phyloP scores from a whole-genome alignment of 371 early-diverging fungal species.

The Syncephalastrum contaminatum region DNA sequence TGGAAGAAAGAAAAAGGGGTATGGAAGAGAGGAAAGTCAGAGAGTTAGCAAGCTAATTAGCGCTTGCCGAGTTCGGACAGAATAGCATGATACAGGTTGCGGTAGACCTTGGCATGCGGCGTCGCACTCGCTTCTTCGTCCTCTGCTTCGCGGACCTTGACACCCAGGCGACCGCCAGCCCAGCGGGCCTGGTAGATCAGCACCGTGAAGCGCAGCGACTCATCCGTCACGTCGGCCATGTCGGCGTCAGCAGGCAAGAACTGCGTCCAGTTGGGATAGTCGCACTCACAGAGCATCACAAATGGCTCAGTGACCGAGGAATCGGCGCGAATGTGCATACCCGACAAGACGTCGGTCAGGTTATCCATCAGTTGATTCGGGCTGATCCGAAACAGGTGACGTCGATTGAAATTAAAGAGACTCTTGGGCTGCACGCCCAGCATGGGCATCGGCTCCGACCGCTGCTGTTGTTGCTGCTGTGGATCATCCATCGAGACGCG shows the following conservation, averaged over 20 bases:
- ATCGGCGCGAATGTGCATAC: constrained; percentile 19
- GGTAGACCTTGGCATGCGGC: constrained; percentile 19
- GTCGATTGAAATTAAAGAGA: constrained; percentile 35
- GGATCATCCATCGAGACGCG: background rate
- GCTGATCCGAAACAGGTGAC: constrained; percentile 29
- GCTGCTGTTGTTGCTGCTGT: background rate
- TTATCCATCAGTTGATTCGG: constrained; percentile 30
- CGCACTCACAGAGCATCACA: constrained; percentile 27
- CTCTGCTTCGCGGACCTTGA: constrained; percentile 38
- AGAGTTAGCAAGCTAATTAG: background rate
- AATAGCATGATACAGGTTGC: constrained; percentile 22
- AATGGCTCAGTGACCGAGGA: constrained; percentile 17
- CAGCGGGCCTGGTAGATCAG: constrained; percentile 41
- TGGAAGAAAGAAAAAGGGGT: background rate
- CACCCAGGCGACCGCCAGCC: constrained; percentile 39
- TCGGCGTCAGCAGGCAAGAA: constrained; percentile 12
- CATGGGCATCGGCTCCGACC: constrained; percentile 12
- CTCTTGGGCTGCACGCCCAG: constrained; percentile 27
- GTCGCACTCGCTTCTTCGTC: constrained; percentile 13
- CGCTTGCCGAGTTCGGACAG: constrained; percentile 29
- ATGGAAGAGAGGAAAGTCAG: background rate
- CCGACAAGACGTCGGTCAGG: constrained; percentile 17
- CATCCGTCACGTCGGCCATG: constrained; percentile 5
- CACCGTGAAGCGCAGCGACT: constrained; percentile 25
- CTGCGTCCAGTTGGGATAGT: constrained; percentile 20